Conservation (phyloP, 1,139 yeast genomes). For the Kazachstania sp. region DNA sequence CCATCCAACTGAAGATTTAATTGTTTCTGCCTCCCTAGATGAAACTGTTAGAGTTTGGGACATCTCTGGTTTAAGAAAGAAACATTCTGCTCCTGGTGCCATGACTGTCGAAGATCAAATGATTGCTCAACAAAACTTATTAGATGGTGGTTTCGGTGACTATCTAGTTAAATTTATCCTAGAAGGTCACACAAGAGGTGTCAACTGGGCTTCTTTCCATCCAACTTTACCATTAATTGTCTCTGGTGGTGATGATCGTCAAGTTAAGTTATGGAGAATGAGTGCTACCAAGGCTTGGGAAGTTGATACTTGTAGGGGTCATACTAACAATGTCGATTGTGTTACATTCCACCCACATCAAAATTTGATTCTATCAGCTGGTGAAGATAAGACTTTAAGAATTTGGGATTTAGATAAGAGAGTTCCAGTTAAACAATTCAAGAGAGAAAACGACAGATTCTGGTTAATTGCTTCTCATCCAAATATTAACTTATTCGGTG, state of each 20-base stretch:
- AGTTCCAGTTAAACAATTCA: constrained; percentile 87
- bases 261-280: constrained; percentile 96
- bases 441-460: constrained; percentile 89
- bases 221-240: constrained; percentile 93
- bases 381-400: constrained; percentile 95
- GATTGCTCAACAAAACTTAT: constrained; percentile 56
- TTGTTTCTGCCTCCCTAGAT: constrained; percentile 92
- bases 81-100: constrained; percentile 74
- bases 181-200: constrained; percentile 98
- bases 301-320: constrained; percentile 97
- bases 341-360: constrained; percentile 90
- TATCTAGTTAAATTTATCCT: constrained; percentile 92
- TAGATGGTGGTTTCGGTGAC: constrained; percentile 92
- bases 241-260: constrained; percentile 93
- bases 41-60: constrained; percentile 99
- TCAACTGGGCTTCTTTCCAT: constrained; percentile 97
- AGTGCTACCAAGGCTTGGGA: constrained; percentile 98
- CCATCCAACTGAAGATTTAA: constrained; percentile 90
- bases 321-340: constrained; percentile 84
- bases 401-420: constrained; percentile 96
- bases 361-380: constrained; percentile 84
- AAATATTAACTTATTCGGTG: constrained; percentile 81
- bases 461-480: constrained; percentile 93
- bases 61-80: constrained; percentile 88
- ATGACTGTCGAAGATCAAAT: constrained; percentile 62